These are phyloP conservation scores for Diutina pseudorugosa DNA, from an alignment of 1,139 yeast genomes.

Conservation along the genomic window DNA sequence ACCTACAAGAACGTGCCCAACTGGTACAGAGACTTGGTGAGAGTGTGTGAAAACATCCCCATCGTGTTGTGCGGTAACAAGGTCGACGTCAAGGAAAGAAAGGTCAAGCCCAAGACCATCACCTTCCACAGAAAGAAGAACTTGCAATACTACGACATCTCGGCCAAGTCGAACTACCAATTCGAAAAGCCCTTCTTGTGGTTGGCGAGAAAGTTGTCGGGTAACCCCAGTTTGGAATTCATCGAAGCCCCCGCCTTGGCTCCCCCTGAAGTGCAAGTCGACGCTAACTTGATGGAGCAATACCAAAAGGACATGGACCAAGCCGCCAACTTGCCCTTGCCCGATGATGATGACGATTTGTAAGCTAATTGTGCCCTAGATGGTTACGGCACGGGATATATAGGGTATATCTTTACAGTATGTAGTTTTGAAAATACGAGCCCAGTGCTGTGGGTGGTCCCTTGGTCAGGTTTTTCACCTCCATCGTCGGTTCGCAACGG, in stretches of 20 bases:
- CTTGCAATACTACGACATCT: conserved; percentile 97
- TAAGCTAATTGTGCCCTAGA: conserved; percentile 20
- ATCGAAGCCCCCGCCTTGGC: conserved; percentile 99
- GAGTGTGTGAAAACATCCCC: conserved; percentile 99
- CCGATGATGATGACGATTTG: conserved; percentile 99
- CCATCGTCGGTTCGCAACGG: not conserved
- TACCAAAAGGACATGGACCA: conserved; percentile 99
- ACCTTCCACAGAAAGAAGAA: conserved; percentile 99
- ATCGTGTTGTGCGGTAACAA: conserved; percentile 98
- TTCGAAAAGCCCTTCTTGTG: conserved; percentile 99
- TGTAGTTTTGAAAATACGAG: not conserved
- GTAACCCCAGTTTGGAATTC: conserved; percentile 95
- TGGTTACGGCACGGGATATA: not conserved
- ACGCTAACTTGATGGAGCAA: conserved; percentile 90
- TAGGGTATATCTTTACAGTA: not conserved
- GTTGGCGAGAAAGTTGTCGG: conserved; percentile 99
- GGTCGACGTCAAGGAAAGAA: conserved; percentile 99
- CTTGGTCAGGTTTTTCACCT: not conserved
- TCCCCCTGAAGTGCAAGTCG: conserved; percentile 98
- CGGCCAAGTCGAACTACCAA: conserved; percentile 99
- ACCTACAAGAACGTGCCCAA: conserved; percentile 99
- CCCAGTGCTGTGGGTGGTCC: not conserved
- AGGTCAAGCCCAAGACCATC: conserved; percentile 98
- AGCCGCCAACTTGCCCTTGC: conserved; percentile 98
- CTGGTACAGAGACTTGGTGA: conserved; percentile 99